Conservation (phyloP, 768 basidiomycete species). For the Rhizopogon vulgaris region DNA sequence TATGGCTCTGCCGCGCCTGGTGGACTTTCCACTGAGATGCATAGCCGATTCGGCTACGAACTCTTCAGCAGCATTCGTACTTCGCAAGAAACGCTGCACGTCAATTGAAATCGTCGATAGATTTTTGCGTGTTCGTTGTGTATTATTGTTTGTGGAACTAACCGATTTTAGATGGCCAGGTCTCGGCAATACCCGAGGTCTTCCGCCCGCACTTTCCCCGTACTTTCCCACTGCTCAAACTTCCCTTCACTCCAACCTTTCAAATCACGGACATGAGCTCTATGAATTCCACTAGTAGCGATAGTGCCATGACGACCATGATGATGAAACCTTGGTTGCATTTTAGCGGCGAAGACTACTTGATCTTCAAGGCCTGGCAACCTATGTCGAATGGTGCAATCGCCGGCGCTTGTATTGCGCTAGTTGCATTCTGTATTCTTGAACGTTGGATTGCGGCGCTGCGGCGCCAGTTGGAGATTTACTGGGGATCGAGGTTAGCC, state of each 20-base stretch:
- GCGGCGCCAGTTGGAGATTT: constrained; percentile 43
- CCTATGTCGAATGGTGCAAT: constrained; percentile 68
- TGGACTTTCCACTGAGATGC: neutral
- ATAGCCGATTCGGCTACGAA: neutral
- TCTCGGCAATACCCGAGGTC: neutral
- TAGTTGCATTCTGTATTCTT: constrained; percentile 60
- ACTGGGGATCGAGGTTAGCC: constrained; percentile 56
- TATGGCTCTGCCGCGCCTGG: neutral
- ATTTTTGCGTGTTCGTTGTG: too few species aligned
- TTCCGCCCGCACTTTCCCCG: neutral
- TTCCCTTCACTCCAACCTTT: too few species aligned
- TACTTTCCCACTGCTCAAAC: too few species aligned
- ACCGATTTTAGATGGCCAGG: neutral
- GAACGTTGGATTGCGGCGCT: constrained; percentile 65
- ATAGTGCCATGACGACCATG: constrained; percentile 8
- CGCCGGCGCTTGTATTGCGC: constrained; percentile 67
- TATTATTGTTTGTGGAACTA: neutral
- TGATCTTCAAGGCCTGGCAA: constrained; percentile 62
- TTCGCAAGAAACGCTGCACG: neutral
- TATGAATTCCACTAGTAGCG: constrained; percentile 6
- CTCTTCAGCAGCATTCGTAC: too few species aligned
- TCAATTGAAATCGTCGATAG: too few species aligned
- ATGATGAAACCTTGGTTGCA: constrained; percentile 70
- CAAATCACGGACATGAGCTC: too few species aligned
- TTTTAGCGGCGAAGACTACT: constrained; percentile 55